Conservation (phyloP, 148 eudicot species). For the Dysphania ambrosioides region DNA sequence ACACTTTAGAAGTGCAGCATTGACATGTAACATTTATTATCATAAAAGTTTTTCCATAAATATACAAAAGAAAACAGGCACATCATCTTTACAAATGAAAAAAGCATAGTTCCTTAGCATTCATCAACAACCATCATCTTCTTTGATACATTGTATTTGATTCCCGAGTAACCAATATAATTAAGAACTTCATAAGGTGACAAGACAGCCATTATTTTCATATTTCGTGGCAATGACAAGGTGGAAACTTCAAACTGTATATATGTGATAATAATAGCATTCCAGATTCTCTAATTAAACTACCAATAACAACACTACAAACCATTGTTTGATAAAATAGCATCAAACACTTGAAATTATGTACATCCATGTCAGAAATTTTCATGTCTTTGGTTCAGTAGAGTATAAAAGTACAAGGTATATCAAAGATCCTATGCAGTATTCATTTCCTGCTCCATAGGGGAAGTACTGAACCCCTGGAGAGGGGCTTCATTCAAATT, state of each 20-base stretch:
- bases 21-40: background rate
- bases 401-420: background rate
- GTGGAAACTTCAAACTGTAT: background rate
- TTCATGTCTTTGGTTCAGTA: background rate
- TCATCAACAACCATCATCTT: background rate
- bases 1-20: background rate
- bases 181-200: conserved; percentile 2
- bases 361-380: too few species aligned
- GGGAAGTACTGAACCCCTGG: background rate
- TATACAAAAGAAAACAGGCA: background rate
- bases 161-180: background rate
- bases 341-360: too few species aligned
- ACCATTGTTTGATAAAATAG: too few species aligned
- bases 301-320: too few species aligned
- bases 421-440: background rate
- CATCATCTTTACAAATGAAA: background rate
- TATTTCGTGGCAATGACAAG: background rate
- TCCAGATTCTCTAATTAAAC: background rate
- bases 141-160: background rate
- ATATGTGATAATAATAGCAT: background rate
- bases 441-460: too few species aligned
- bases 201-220: background rate
- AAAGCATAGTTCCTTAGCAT: background rate
- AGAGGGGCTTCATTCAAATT: background rate
- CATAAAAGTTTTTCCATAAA: background rate